Evolutionary conservation across 2,329 filamentous ascomycete genomes (phyloP), one percentile per base, ranked within the genome.

Genomic region (Microsporum ferrugineum): DNA sequence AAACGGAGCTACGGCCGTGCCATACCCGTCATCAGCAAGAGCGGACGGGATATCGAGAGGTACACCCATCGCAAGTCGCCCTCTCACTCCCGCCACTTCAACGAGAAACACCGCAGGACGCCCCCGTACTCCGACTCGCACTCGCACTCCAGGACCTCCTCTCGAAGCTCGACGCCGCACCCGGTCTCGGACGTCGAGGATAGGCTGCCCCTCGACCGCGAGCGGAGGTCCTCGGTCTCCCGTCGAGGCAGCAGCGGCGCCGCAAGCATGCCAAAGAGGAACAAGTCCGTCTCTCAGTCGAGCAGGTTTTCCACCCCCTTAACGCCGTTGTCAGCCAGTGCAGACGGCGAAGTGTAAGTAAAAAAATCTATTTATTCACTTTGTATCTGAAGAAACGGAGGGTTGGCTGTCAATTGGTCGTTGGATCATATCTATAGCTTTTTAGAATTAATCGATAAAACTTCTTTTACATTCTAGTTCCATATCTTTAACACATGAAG

Each of bases 91-190:
- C 49, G 58, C 7, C 57, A 58, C 53, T 41, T 59, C 56, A 29
- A 63, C 60, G 39, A 62, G 12, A 62, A 61, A 41, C 57, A 43
- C 10, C 63, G 61, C 51, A 53, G 63, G 5, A 36, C 53, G 3
- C 27, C 41, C 10, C 31, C 33, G 3, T 66, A 64, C 31, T 69
- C 71, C 29, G 71, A 73, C 60, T 73, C 75, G 7, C 73, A 75
- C 10, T 76, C 73, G 4, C 72, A 75, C 59, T 77, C 75, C 1
- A 71, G 74, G 14, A 75, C 71, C 5, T 72, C 74, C 2, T 78
- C 76, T 34, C 75, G 75, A 47, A 76, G 75, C 63, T 73, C 70
- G 31, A 77, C 68, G 14, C 68, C 67, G 27, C 66, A 63, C 27
- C 75, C 34, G 70, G 72, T 33, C 63, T 72, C 17, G 69, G 75